A percentile compares a stretch with the other conserved stretches of the same genome.
Evolutionary conservation across 768 basidiomycete species (phyloP).

Genomic region (Daedaleopsis sinensis): DNA sequence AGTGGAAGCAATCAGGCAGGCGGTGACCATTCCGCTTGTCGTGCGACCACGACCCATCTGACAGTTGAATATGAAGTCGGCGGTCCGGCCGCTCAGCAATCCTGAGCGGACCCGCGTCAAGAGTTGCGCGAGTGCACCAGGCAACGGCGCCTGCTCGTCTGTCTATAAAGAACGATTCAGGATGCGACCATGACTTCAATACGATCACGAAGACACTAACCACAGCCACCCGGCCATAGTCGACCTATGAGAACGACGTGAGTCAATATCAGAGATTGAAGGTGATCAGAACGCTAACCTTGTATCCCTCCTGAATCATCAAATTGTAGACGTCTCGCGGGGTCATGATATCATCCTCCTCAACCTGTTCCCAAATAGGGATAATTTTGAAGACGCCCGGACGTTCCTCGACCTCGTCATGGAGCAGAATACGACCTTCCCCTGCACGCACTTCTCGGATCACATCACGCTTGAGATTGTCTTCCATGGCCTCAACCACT

Average conservation of each 20-base stretch:
- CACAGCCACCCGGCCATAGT: constrained; percentile 89
- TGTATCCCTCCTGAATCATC: constrained; percentile 78
- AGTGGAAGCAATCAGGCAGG: constrained; percentile 81
- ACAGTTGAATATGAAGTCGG: constrained; percentile 93
- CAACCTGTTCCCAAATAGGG: constrained; percentile 91
- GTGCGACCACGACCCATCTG: constrained; percentile 94
- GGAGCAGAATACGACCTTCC: constrained; percentile 81
- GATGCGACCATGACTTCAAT: not conserved
- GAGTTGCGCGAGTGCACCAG: constrained; percentile 80
- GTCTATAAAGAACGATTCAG: constrained; percentile 58
- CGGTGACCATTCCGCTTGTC: constrained; percentile 95
- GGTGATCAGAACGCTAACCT: constrained; percentile 41
- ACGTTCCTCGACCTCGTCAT: constrained; percentile 94
- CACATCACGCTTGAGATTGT: constrained; percentile 85
- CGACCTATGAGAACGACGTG: constrained; percentile 52
- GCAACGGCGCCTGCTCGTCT: constrained; percentile 95
- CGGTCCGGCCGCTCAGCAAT: constrained; percentile 49
- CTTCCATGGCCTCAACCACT: constrained; percentile 92
- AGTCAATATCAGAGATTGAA: constrained; percentile 12
- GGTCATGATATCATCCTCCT: constrained; percentile 83
- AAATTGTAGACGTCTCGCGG: constrained; percentile 80
- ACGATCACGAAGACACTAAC: constrained; percentile 45
- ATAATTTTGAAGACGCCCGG: constrained; percentile 90
- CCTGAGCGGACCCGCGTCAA: constrained; percentile 70
- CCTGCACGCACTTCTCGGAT: constrained; percentile 75